Evolutionary conservation across 306 rosid genomes (phyloP).

Genomic region (Dryas alaskensis): DNA sequence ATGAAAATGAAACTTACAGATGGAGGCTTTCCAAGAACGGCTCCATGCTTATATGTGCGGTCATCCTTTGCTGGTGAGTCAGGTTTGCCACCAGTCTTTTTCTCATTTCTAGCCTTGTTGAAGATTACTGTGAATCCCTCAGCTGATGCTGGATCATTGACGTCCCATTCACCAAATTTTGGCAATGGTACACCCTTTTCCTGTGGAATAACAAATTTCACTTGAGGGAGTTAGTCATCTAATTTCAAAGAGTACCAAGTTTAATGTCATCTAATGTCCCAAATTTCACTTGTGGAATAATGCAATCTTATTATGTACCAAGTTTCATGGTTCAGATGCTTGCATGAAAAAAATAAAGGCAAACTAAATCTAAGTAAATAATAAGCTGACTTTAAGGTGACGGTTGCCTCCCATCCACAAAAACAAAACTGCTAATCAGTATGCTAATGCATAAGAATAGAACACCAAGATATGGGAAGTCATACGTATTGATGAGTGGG

Average conservation of each 20-base stretch:
- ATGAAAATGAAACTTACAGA: constrained; percentile 37
- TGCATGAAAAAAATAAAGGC: background rate
- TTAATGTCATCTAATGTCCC: background rate
- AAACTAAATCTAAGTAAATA: background rate
- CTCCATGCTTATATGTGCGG: constrained; percentile 38
- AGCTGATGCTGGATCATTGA: constrained; percentile 74
- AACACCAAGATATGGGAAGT: background rate
- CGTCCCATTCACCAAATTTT: constrained; percentile 89
- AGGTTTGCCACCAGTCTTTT: constrained; percentile 44
- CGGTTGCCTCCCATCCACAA: background rate
- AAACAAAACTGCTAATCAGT: background rate
- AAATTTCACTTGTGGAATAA: background rate
- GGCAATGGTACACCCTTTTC: constrained; percentile 62
- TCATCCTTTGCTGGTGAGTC: constrained; percentile 54
- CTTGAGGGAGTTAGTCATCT: background rate
- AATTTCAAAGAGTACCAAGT: background rate
- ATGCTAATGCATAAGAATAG: background rate
- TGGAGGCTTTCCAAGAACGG: constrained; percentile 61
- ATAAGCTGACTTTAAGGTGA: background rate
- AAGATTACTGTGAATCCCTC: constrained; percentile 78
- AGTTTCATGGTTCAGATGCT: constrained; percentile 7
- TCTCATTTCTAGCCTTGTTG: constrained; percentile 75
- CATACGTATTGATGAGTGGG: background rate
- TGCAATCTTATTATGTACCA: constrained; percentile 1
- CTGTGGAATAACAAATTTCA: constrained; percentile 28